A percentile compares a stretch with the other conserved stretches of the same genome.
Evolutionary conservation across 768 basidiomycete species (phyloP).

Genomic region (Boletellus emodensis): DNA sequence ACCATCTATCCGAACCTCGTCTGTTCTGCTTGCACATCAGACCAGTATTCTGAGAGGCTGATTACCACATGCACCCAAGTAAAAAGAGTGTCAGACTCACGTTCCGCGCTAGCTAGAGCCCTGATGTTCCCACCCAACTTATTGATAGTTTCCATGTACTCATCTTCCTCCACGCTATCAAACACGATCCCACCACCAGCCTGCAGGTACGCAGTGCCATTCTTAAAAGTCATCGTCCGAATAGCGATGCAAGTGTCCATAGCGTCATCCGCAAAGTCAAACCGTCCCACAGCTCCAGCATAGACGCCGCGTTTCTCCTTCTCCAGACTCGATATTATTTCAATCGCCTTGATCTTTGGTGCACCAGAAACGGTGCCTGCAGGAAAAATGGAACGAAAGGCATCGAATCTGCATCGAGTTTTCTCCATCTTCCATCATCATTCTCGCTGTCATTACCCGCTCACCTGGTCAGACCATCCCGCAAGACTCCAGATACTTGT

Average conservation of each 20-base stretch:
- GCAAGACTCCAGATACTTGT: slow-evolving; percentile 83
- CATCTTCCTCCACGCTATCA: slow-evolving; percentile 97
- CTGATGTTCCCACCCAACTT: slow-evolving; percentile 85
- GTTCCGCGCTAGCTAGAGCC: slow-evolving; percentile 83
- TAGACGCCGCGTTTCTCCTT: slow-evolving; percentile 90
- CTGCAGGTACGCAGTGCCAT: slow-evolving; percentile 86
- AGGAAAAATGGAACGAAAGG: slow-evolving; percentile 98
- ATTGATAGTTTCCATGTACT: slow-evolving; percentile 93
- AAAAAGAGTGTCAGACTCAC: slow-evolving; percentile 45
- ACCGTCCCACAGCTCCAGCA: slow-evolving; percentile 96
- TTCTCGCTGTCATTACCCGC: slow-evolving; percentile 4
- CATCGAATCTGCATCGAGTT: slow-evolving; percentile 71
- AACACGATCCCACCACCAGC: slow-evolving; percentile 97
- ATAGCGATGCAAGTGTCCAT: slow-evolving; percentile 99
- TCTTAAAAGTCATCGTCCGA: slow-evolving; percentile 95
- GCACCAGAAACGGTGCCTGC: slow-evolving; percentile 98
- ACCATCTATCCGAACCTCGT: slow-evolving; percentile 23
- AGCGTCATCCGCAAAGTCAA: slow-evolving; percentile 90
- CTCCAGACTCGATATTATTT: slow-evolving; percentile 84
- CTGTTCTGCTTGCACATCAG: slow-evolving; percentile 54
- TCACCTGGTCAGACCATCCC: slow-evolving; percentile 81
- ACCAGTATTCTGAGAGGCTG: slow-evolving; percentile 58
- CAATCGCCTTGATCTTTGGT: slow-evolving; percentile 97
- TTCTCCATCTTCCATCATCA: slow-evolving; percentile 4
- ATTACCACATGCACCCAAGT: slow-evolving; percentile 16